Evolutionary conservation across 177 flowering plant species (phyloP), one percentile per base, ranked within the genome.

Genomic region (Vitis hybrid): DNA sequence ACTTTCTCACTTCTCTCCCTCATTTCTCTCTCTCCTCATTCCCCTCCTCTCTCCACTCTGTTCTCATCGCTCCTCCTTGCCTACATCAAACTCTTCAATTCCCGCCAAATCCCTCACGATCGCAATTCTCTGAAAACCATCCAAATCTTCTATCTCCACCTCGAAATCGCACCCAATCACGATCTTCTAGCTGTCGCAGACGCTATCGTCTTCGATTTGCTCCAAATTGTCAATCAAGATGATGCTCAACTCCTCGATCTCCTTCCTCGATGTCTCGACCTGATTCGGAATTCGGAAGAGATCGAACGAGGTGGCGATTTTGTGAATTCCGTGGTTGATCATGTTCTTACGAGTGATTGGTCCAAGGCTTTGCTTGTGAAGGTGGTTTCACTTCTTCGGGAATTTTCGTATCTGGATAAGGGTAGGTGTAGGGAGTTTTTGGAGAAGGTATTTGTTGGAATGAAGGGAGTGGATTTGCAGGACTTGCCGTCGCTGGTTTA

Each of bases 401-500:
- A 93, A 11, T 81, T 93, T n/a, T 45, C 75, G 3, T 79, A 83
- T 68, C 14, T 88, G 0, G 84, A 82, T 61, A 87, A 83, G 71
- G 76, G n/a, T 55, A 82, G 82, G 64, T 68, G 74, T 45, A 70
- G 74, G 54, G 91, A 85, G 74, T 86, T 90, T 77, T 49, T 93
- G 22, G 80, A 80, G 59, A 93, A 86, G 82, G 85, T 90, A 16
- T 85, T 91, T 67, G 68, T 1, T 59, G 89, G 85, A 63, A 87
- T 93, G 88, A 71, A 57, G 69, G 57, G 67, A 6, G 82, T 88
- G 22, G 97, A 93, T 56, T 71, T 90, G 71, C 95, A 88, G 76
- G 95, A 93, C 64, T 76, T 93, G 80, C 97, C 98, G 15, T 84
- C 91, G 2, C 64, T 91, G 66, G 83, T 79, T 56, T 93, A 93